Conservation (phyloP, 345 rosid genomes). For the Euphorbia lathyris region DNA sequence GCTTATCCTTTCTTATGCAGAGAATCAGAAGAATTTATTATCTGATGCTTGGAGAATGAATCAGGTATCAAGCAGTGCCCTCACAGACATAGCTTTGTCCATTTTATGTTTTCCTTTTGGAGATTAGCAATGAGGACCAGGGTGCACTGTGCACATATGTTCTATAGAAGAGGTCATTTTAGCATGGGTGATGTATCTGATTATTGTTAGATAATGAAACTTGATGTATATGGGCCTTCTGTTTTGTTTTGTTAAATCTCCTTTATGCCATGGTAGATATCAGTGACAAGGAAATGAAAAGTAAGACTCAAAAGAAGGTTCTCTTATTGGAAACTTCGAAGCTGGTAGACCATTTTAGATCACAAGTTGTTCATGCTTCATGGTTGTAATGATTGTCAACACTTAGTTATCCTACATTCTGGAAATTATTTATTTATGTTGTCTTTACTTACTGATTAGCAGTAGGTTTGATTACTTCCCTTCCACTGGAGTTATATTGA, state of each 20-base stretch:
- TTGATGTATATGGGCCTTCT: not conserved
- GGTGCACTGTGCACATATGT: not conserved
- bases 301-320: not conserved
- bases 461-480: not conserved
- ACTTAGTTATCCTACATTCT: not conserved
- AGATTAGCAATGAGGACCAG: not conserved
- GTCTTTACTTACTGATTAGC: not conserved
- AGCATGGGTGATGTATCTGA: not conserved
- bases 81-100: not conserved
- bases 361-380: not conserved
- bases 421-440: not conserved
- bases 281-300: not conserved
- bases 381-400: not conserved
- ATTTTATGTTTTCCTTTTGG: not conserved
- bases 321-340: not conserved
- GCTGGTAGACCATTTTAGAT: not conserved
- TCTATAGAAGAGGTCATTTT: not conserved
- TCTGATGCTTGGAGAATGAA: slow-evolving; percentile 79
- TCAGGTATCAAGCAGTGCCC: slow-evolving; percentile 50
- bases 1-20: slow-evolving; percentile 32
- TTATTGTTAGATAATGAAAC: not conserved
- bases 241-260: not conserved
- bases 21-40: slow-evolving; percentile 84
- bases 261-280: not conserved
- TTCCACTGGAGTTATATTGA: not conserved